phyloP scores from a whole-genome alignment of 139 green algal species.

The Chlorella vulgaris region DNA sequence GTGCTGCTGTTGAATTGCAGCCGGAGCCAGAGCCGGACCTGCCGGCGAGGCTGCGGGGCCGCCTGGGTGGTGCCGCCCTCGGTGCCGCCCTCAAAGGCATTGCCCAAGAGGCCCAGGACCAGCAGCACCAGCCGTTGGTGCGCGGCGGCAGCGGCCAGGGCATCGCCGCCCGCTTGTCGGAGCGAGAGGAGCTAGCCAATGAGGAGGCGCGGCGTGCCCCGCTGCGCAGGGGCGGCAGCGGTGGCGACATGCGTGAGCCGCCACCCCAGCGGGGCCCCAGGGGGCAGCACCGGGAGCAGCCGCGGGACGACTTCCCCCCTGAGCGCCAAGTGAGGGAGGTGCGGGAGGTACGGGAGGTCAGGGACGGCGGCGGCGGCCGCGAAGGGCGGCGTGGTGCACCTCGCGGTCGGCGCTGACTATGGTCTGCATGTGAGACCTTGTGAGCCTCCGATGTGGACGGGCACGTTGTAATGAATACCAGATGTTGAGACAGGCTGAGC shows the following conservation, averaged over 20 bases:
- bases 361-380: conserved; percentile 1
- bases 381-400: not conserved
- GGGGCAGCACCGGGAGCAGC: not conserved
- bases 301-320: not conserved
- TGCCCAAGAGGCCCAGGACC: not conserved
- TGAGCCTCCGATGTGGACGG: rapidly evolving
- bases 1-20: not conserved
- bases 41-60: conserved; percentile 19
- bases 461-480: no score
- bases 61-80: conserved; percentile 8
- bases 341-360: conserved; percentile 16
- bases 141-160: not conserved
- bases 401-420: no score
- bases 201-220: not conserved
- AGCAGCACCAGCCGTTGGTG: not conserved
- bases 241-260: not conserved
- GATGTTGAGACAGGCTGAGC: no score
- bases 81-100: conserved; percentile 22
- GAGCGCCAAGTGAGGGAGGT: not conserved
- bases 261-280: not conserved
- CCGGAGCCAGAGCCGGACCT: not conserved
- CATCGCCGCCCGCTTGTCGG: not conserved
- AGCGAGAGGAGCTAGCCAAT: not conserved
- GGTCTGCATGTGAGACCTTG: no score
- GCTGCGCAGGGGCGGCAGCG: not conserved